Evolutionary conservation across 2,329 filamentous ascomycete genomes (phyloP).

Genomic region (Pyrenochaeta sp.): DNA sequence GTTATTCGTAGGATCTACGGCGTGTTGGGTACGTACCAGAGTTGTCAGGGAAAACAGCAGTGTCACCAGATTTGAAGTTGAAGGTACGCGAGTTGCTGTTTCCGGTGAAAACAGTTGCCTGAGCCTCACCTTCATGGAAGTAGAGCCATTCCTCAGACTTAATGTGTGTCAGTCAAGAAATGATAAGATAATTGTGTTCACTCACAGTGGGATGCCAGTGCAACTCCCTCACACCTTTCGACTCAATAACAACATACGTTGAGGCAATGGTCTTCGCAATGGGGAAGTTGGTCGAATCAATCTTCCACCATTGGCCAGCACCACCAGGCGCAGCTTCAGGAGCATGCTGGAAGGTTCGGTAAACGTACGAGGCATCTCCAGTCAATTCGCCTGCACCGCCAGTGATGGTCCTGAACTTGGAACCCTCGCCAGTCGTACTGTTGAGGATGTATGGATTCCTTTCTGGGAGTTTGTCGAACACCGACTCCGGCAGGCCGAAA

Average conservation of each 20-base stretch:
- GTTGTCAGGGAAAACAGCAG: slow-evolving; percentile 73
- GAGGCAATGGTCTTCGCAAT: slow-evolving; percentile 72
- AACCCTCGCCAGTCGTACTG: slow-evolving; percentile 50
- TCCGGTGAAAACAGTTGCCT: slow-evolving; percentile 72
- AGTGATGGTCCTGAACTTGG: slow-evolving; percentile 57
- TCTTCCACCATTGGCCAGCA: slow-evolving; percentile 69
- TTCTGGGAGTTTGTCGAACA: slow-evolving; percentile 67
- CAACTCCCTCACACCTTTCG: slow-evolving; percentile 69
- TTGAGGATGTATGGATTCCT: slow-evolving; percentile 70
- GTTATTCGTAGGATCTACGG: background rate
- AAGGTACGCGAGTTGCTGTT: slow-evolving; percentile 69
- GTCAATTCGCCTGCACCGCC: slow-evolving; percentile 59
- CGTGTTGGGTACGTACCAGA: slow-evolving; percentile 50
- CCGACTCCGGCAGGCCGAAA: slow-evolving; percentile 68
- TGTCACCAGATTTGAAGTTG: slow-evolving; percentile 73
- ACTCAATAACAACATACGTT: slow-evolving; percentile 70
- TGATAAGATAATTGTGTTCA: background rate
- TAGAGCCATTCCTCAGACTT: slow-evolving; percentile 73
- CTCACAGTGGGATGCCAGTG: slow-evolving; percentile 75
- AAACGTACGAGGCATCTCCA: slow-evolving; percentile 70
- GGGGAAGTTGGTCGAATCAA: slow-evolving; percentile 74
- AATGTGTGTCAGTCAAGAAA: slow-evolving; percentile 1
- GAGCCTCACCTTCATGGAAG: slow-evolving; percentile 69
- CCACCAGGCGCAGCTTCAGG: slow-evolving; percentile 67
- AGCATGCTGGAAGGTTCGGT: slow-evolving; percentile 64